A percentile compares a stretch with the other conserved stretches of the same genome.
These are phyloP conservation scores for Phytophthora hibernalis DNA, from an alignment of 352 stramenopile species.

Conservation along the genomic window DNA sequence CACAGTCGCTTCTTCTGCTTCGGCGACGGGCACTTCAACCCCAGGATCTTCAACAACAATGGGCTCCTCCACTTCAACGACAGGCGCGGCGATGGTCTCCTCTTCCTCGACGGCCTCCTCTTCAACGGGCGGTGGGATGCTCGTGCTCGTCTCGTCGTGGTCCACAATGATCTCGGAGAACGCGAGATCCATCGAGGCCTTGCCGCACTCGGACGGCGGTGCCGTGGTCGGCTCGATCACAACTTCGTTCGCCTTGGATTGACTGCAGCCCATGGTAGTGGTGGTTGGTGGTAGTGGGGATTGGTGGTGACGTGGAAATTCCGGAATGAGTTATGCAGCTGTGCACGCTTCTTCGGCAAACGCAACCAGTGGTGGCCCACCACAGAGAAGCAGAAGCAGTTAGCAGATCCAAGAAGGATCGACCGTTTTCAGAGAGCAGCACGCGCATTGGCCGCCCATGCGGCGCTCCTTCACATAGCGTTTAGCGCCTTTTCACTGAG, in stretches of 20 bases:
- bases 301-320: slow-evolving; percentile 29
- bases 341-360: neutral
- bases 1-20: slow-evolving; percentile 21
- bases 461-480: slow-evolving; percentile 22
- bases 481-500: slow-evolving; percentile 20
- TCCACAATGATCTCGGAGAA: slow-evolving; percentile 42
- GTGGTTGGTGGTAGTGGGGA: neutral
- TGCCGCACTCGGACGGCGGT: slow-evolving; percentile 36
- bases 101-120: slow-evolving; percentile 21
- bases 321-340: slow-evolving; percentile 25
- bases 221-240: slow-evolving; percentile 45
- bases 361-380: too few relatives aligned
- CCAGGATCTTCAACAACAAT: slow-evolving; percentile 6
- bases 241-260: slow-evolving; percentile 64
- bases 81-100: neutral
- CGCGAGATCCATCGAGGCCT: slow-evolving; percentile 36
- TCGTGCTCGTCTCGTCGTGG: slow-evolving; percentile 31
- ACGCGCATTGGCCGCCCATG: slow-evolving; percentile 18
- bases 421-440: slow-evolving; percentile 5
- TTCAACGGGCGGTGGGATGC: slow-evolving; percentile 20
- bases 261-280: slow-evolving; percentile 65
- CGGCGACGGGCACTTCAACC: slow-evolving; percentile 14
- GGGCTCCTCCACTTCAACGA: slow-evolving; percentile 14
- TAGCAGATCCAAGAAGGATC: too few relatives aligned
- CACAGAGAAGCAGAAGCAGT: neutral